Base-by-base conservation (phyloP, 192 early-diverging fungal species). In the Coemansia sp. region DNA sequence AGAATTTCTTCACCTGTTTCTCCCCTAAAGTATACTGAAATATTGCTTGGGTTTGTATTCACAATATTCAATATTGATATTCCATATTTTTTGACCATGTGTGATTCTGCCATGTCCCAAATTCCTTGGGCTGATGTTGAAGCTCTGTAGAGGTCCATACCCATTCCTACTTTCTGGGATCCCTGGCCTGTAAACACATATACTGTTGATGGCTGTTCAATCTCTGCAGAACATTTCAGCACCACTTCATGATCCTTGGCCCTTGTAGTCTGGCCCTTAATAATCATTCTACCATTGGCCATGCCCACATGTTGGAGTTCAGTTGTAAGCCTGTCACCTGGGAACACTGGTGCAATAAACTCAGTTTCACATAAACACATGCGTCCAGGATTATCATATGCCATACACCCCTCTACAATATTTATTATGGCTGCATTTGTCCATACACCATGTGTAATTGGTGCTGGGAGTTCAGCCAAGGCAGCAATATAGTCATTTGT, bases 111-210 rank as follows among this genome's bases (percentile, higher is more conserved):
- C 37, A 85, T 81, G 63, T 97, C 88, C 94, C 94, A 97, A 50
- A 95, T 78, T 15, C 79, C 80, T 46, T 81, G 80, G 15, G 93
- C 92, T 40, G 88, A 81, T 29, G 84, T 55, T 0, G 91, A 94
- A 35, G 80, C 77, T 17, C 74, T 79, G 60, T 97, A 97, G 13
- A 95, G 80, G 25, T 84, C 85, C 94, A 97, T 95, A 46, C 94
- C 94, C 94, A 97, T 97, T 41, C 90, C 90, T n/a, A 82, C 79
- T 58, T 92, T 83, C 69, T 97, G 94, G 51, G 94, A 94, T 44
- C 92, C 94, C 58, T 97, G 94, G 38, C 94, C 94, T 43, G 94
- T 94, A 64, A 97, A 97, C n/a, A 97, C 87, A 37, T 91, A 97
- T 30, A 88, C 85, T 26, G 91, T 92, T 33, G 75, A 64, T 25